Percentiles rank a stretch among this genome's conserved stretches.
phyloP scores from a whole-genome alignment of 257 asterid species.

The Solanum virginianum region DNA sequence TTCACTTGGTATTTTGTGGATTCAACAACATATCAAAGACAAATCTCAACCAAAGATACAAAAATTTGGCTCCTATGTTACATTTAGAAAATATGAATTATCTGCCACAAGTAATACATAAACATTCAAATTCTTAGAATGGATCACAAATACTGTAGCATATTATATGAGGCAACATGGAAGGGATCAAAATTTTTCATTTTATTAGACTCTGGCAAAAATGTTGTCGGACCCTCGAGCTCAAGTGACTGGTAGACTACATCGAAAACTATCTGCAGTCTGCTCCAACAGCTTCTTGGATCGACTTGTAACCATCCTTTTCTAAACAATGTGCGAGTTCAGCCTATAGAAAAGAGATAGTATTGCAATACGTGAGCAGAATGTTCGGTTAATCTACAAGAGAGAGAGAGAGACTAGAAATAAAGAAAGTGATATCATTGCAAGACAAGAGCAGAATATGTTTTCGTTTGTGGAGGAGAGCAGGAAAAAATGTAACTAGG shows the following conservation, averaged over 20 bases:
- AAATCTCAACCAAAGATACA: background rate
- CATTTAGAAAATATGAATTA: background rate
- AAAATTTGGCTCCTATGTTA: background rate
- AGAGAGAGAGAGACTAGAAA: background rate
- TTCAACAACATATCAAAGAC: background rate
- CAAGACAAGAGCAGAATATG: background rate
- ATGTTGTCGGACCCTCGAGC: background rate
- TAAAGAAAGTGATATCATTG: background rate
- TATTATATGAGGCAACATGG: background rate
- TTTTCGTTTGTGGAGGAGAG: background rate
- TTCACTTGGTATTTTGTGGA: background rate
- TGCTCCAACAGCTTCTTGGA: constrained; percentile 79
- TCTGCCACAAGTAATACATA: background rate
- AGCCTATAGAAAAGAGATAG: constrained; percentile 25
- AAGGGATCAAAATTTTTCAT: background rate
- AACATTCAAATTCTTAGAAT: background rate
- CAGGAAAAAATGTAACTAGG: background rate
- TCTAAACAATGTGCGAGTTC: constrained; percentile 80
- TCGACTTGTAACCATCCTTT: constrained; percentile 74
- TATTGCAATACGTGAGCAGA: background rate
- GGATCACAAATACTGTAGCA: background rate
- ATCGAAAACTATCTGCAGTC: constrained; percentile 49
- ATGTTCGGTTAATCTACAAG: background rate
- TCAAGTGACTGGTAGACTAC: background rate
- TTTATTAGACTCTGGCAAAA: background rate